Base-by-base conservation (phyloP, 805 yeast species). In the Saturnispora bothae region DNA sequence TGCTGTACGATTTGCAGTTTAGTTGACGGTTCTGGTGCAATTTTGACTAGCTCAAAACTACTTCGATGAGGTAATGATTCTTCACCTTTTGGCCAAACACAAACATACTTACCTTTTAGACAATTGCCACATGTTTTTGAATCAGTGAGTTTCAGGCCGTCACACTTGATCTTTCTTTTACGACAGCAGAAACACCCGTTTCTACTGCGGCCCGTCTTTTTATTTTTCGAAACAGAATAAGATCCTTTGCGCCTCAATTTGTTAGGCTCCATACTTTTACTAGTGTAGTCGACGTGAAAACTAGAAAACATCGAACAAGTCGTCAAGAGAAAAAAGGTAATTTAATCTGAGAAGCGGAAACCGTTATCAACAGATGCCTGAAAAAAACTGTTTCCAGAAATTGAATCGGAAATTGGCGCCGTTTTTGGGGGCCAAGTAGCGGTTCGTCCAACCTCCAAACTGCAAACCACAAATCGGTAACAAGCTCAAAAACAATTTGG, bases 141-240 rank as follows among this genome's bases (percentile, higher is more conserved):
- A 6, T 33, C 21, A 3, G 13, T 23, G 4, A 53, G 52, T 31
- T 48, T 48, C 1, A 25, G 16, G 15, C 48, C 56, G 35, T 48
- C 53, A 38, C 57, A 52, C 37, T 52, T 52, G 37, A 51, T 41
- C 20, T 49, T 44, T 23, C 57, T 38, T 31, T 52, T 52, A 10
- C 56, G 43, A 32, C 56, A 52, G 28, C 56, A 52, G 13, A 52
- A 34, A 39, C 56, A 52, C 2, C 56, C 56, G 7, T 36, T 43
- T 36, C 41, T 43, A 33, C 43, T 41, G 12, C 40, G 30, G 2
- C 35, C 35, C 5, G 31, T 20, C 18, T 27, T 36, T 9, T 22
- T 29, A 10, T 18, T 14, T 8, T 36, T 36, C 14, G 33, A 25
- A 17, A 36, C 17, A 12, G 30, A 15, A 5, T 13, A 26, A 5